These are phyloP conservation scores for Cyberlindnera petersonii DNA, from an alignment of 805 yeast species.

Conservation along the genomic window DNA sequence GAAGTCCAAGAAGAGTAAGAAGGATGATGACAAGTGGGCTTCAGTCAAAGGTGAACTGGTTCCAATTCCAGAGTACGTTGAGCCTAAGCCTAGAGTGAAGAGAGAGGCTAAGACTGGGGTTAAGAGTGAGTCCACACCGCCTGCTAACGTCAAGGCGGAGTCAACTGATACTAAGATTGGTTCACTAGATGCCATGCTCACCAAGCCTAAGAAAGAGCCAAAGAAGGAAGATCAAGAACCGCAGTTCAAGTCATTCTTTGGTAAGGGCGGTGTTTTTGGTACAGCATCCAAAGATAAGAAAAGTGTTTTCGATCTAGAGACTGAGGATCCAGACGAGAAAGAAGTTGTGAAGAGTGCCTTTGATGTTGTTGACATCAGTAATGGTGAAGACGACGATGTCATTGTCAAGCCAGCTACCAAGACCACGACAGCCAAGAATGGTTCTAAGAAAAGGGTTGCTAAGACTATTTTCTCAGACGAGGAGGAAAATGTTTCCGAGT, in stretches of 20 bases:
- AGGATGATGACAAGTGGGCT: slow-evolving; percentile 16
- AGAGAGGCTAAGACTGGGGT: slow-evolving; percentile 16
- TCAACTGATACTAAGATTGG: too few relatives aligned
- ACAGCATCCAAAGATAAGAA: slow-evolving; percentile 18
- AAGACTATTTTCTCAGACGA: slow-evolving; percentile 17
- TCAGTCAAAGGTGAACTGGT: slow-evolving; percentile 22
- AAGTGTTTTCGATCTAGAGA: slow-evolving; percentile 3
- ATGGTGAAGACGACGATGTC: slow-evolving; percentile 11
- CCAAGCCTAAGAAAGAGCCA: slow-evolving; percentile 17
- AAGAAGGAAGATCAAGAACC: slow-evolving; percentile 21
- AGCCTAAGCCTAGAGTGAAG: slow-evolving; percentile 22
- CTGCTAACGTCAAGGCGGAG: not conserved
- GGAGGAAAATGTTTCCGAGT: slow-evolving; percentile 8
- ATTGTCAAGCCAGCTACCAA: slow-evolving; percentile 3
- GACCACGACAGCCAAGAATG: slow-evolving; percentile 1
- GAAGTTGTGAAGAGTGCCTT: slow-evolving; percentile 1
- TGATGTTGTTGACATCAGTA: slow-evolving; percentile 2
- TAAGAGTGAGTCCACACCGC: slow-evolving; percentile 6
- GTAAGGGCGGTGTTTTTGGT: slow-evolving; percentile 30
- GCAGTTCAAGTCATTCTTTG: slow-evolving; percentile 34
- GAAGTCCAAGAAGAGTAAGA: slow-evolving; percentile 17
- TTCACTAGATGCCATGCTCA: slow-evolving; percentile 4
- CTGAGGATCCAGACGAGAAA: slow-evolving; percentile 9
- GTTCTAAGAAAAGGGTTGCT: slow-evolving; percentile 10
- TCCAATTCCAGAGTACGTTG: slow-evolving; percentile 26